These are phyloP conservation scores for Podaxis sp. DNA, from an alignment of 768 basidiomycete genomes.

Conservation along the genomic window DNA sequence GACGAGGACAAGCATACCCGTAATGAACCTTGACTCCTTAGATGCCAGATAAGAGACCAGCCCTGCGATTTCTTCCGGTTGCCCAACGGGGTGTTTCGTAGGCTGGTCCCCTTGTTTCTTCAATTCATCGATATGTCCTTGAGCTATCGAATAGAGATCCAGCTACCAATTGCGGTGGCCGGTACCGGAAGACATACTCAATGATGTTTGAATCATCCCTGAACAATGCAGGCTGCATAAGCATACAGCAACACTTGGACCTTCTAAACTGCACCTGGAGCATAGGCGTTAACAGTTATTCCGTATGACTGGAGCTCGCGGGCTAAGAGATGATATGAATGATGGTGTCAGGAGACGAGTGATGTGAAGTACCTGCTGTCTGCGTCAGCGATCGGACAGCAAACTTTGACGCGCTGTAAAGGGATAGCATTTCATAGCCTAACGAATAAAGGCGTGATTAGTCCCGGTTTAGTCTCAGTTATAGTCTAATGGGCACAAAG, in stretches of 20 bases:
- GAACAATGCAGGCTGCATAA: not conserved
- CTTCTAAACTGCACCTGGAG: conserved; percentile 22
- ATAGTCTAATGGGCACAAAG: not conserved
- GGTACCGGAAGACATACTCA: not conserved
- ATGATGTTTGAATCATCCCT: not conserved
- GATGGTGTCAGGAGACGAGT: not conserved
- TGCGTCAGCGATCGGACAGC: conserved; percentile 36
- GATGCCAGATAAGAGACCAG: conserved; percentile 19
- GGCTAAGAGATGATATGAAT: conserved; percentile 18
- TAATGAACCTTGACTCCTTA: conserved; percentile 15
- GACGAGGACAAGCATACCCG: conserved; percentile 8
- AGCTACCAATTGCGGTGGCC: not conserved
- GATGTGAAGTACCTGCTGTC: conserved; percentile 23
- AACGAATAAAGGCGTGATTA: not conserved
- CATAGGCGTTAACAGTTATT: conserved; percentile 41
- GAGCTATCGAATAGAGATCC: not conserved
- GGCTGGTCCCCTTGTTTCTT: not conserved
- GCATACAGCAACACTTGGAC: not conserved
- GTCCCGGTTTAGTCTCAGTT: not conserved
- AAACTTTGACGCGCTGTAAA: conserved; percentile 34
- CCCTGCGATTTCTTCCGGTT: conserved; percentile 13
- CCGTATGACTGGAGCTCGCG: conserved; percentile 29
- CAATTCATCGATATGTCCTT: not conserved
- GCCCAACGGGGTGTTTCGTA: not conserved
- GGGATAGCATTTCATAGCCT: not conserved